phyloP scores from a whole-genome alignment of 192 early-diverging fungal genomes.

The Chytriomyces sp. region DNA sequence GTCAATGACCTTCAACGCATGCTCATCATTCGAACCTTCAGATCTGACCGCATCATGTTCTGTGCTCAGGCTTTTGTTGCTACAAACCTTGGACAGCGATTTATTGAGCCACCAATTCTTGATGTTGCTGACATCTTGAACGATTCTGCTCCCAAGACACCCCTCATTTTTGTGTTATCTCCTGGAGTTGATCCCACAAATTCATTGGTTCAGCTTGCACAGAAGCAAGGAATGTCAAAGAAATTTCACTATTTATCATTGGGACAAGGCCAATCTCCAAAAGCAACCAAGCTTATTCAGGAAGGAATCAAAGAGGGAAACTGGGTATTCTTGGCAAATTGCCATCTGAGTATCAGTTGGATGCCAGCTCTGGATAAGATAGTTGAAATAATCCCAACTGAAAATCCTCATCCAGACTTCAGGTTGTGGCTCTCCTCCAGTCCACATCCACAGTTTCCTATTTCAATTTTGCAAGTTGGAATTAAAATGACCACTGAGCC shows the following conservation, averaged over 20 bases:
- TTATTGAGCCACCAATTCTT: conserved; percentile 61
- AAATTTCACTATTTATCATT: conserved; percentile 61
- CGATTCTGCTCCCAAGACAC: conserved; percentile 56
- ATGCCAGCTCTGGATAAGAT: conserved; percentile 67
- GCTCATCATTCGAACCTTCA: conserved; percentile 59
- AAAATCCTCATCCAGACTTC: conserved; percentile 63
- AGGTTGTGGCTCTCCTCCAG: conserved; percentile 64
- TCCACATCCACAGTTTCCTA: conserved; percentile 66
- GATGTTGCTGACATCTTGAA: conserved; percentile 59
- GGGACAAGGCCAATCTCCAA: conserved; percentile 66
- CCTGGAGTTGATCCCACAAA: conserved; percentile 64
- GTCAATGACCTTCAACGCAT: conserved; percentile 63
- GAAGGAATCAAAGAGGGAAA: conserved; percentile 62
- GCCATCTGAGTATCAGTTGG: conserved; percentile 66
- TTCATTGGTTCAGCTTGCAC: conserved; percentile 43
- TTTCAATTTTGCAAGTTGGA: conserved; percentile 60
- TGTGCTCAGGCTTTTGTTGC: conserved; percentile 59
- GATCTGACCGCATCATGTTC: conserved; percentile 61
- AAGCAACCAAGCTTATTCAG: conserved; percentile 62
- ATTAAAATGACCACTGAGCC: conserved; percentile 69
- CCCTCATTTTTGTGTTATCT: conserved; percentile 67
- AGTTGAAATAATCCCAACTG: conserved; percentile 51
- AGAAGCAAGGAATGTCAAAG: conserved; percentile 54
- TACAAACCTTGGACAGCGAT: conserved; percentile 59
- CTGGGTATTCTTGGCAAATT: conserved; percentile 69